Conservation (phyloP, 78 protist genomes). For the Chrysochromulina tobinii region DNA sequence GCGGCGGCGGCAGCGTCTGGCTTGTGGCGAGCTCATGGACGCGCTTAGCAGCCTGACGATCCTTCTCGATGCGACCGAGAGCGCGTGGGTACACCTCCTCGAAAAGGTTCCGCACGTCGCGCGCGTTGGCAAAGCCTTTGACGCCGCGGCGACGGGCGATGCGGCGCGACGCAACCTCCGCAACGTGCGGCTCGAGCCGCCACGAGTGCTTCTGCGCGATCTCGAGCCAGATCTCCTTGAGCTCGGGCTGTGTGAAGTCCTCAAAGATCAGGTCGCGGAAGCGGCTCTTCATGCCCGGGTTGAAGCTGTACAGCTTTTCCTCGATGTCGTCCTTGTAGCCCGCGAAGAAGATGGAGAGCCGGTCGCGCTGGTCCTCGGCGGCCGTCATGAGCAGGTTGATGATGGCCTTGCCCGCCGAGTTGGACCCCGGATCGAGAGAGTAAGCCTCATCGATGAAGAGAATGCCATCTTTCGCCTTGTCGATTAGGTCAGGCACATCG, state of each 20-base stretch:
- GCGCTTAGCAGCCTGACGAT: too few relatives aligned
- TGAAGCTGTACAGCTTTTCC: neutral
- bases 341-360: neutral
- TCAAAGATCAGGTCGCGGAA: neutral
- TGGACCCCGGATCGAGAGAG: neutral
- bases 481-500: neutral
- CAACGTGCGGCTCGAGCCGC: neutral
- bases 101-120: neutral
- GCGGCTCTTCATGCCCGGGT: neutral
- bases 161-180: neutral
- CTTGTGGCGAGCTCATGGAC: too few relatives aligned
- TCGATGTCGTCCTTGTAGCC: neutral
- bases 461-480: neutral
- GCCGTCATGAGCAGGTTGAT: neutral
- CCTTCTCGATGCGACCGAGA: neutral
- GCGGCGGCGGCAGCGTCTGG: too few relatives aligned
- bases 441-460: constrained; percentile 58
- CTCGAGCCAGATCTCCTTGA: neutral
- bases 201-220: neutral
- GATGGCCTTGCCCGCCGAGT: neutral
- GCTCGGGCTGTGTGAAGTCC: neutral
- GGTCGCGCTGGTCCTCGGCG: neutral
- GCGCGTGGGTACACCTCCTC: neutral
- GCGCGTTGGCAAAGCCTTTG: neutral
- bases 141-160: neutral